A percentile compares a stretch with the other conserved stretches of the same genome.
These are phyloP conservation scores for Trichoderma polysporum DNA, from an alignment of 2,329 filamentous ascomycete genomes.

Conservation along the genomic window DNA sequence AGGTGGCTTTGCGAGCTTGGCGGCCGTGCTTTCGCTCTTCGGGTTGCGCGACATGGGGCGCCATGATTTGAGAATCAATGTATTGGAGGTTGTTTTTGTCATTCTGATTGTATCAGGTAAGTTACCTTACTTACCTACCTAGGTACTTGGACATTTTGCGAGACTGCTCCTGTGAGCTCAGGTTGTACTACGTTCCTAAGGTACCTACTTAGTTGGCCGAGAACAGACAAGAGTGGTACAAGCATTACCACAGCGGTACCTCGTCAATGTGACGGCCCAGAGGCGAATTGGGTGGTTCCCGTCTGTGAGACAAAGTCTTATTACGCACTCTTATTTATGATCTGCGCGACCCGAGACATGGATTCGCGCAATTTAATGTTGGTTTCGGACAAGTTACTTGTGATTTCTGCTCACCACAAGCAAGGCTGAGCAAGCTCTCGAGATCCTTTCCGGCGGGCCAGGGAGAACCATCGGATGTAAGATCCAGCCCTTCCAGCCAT, in stretches of 20 bases:
- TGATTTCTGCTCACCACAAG: not conserved
- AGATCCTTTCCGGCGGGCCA: not conserved
- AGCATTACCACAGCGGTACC: not conserved
- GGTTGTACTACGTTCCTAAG: no score
- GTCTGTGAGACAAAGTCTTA: not conserved
- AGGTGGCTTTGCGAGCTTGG: slow-evolving; percentile 15
- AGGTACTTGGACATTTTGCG: not conserved
- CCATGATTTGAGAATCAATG: not conserved
- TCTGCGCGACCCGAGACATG: slow-evolving; percentile 4
- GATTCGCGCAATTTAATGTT: not conserved
- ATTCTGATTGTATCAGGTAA: no score
- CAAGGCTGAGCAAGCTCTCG: slow-evolving; percentile 1
- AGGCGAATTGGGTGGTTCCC: no score
- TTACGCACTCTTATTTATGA: not conserved
- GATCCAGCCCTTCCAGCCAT: no score
- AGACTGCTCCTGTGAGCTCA: not conserved
- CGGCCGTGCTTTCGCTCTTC: not conserved
- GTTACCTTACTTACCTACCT: no score
- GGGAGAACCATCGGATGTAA: not conserved
- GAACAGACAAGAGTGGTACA: not conserved
- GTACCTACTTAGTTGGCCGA: no score
- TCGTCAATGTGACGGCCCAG: not conserved
- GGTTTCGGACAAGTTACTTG: not conserved
- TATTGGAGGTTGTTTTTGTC: not conserved
- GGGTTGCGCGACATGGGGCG: not conserved